Evolutionary conservation across 2,329 filamentous ascomycete species (phyloP).

Genomic region (Pseudocercospora musae): DNA sequence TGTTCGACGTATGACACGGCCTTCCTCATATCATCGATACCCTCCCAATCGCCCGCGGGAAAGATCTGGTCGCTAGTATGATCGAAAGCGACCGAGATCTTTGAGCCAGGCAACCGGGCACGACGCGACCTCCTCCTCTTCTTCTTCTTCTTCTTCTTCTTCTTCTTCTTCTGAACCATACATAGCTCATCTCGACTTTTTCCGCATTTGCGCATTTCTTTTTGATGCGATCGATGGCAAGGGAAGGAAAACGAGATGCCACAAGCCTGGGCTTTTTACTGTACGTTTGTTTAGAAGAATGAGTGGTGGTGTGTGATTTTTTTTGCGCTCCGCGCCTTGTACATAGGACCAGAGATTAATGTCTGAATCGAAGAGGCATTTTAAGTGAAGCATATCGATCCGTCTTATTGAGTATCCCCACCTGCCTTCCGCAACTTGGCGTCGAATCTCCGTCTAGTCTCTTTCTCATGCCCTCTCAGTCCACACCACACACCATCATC

Average conservation of each 20-base stretch:
- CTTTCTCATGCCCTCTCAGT: too few relatives aligned
- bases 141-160: too few relatives aligned
- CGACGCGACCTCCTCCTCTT: neutral
- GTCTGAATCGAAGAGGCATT: neutral
- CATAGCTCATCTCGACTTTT: neutral
- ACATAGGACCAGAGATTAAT: neutral
- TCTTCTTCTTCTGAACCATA: neutral
- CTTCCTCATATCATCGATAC: neutral
- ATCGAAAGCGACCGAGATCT: too few relatives aligned
- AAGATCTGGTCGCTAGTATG: neutral
- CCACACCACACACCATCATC: too few relatives aligned
- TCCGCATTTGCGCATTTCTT: neutral
- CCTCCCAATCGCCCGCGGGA: neutral
- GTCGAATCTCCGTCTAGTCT: too few relatives aligned
- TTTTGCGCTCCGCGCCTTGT: neutral
- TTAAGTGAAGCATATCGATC: constrained; percentile 27
- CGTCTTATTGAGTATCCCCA: neutral
- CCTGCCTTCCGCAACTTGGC: too few relatives aligned
- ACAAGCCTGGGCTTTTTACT: neutral
- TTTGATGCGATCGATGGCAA: neutral
- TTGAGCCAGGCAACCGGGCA: neutral
- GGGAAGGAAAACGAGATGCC: neutral
- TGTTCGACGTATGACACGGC: neutral
- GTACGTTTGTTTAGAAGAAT: neutral
- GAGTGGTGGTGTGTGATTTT: neutral